phyloP scores from a whole-genome alignment of 805 yeast species.

The Sporopachydermia lactativora region DNA sequence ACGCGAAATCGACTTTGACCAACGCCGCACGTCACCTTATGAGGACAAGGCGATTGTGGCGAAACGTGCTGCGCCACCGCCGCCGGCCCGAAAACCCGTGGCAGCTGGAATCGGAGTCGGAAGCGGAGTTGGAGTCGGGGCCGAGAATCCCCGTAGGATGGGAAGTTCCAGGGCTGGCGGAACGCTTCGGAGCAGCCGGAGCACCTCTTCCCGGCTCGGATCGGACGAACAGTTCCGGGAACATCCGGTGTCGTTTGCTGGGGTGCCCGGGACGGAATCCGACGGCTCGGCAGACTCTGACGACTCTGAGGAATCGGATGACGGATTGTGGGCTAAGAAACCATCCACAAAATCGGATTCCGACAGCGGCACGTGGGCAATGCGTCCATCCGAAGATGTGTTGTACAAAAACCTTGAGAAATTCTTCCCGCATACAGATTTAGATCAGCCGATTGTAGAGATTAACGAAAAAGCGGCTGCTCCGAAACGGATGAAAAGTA shows the following conservation, averaged over 20 bases:
- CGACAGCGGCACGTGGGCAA: constrained; percentile 37
- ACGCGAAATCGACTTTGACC: constrained; percentile 67
- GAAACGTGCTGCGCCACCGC: constrained; percentile 57
- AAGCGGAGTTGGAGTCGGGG: constrained; percentile 60
- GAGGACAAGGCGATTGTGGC: constrained; percentile 36
- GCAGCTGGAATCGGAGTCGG: constrained; percentile 56
- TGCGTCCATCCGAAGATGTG: constrained; percentile 92
- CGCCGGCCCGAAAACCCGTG: constrained; percentile 47
- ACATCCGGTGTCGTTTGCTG: constrained; percentile 59
- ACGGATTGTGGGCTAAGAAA: constrained; percentile 45
- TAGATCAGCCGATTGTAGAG: constrained; percentile 76
- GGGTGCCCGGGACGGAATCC: constrained; percentile 40
- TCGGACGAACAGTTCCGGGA: constrained; percentile 49
- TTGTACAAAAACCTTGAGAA: constrained; percentile 83
- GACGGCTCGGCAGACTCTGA: constrained; percentile 14
- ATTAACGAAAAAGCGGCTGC: background rate
- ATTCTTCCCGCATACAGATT: constrained; percentile 83
- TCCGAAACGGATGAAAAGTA: constrained; percentile 64
- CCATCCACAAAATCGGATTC: constrained; percentile 13
- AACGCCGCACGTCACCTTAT: constrained; percentile 64
- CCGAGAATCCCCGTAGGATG: no score
- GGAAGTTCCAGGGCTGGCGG: no score
- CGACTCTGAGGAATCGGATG: constrained; percentile 30
- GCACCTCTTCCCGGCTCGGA: no score
- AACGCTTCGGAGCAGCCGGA: no score